phyloP scores from a whole-genome alignment of 306 rosid species.

The Cucurbita argyrosperma region DNA sequence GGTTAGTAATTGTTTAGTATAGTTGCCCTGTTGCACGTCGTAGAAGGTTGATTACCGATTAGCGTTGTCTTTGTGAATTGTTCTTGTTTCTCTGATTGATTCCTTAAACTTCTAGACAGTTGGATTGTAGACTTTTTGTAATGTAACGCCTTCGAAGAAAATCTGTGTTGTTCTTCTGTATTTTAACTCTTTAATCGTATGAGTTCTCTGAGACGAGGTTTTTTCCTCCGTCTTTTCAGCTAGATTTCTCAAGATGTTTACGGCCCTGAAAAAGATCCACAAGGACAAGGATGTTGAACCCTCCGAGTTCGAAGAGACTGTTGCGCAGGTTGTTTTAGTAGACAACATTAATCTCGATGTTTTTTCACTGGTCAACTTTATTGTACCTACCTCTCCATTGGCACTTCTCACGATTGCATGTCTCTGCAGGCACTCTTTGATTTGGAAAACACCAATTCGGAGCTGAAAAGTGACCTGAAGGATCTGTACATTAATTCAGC shows the following conservation, averaged over 20 bases:
- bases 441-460: slow-evolving; percentile 66
- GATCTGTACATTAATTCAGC: slow-evolving; percentile 60
- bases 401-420: neutral
- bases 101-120: neutral
- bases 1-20: neutral
- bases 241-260: slow-evolving; percentile 43
- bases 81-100: neutral
- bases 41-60: neutral
- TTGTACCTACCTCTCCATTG: neutral
- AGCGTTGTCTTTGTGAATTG: neutral
- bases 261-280: slow-evolving; percentile 56
- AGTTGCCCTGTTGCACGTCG: neutral
- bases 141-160: neutral
- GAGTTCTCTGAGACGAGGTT: neutral
- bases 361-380: neutral
- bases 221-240: neutral
- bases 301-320: slow-evolving; percentile 55
- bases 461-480: slow-evolving; percentile 59
- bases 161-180: neutral
- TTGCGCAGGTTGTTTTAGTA: slow-evolving; percentile 37
- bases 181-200: neutral
- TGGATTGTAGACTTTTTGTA: neutral
- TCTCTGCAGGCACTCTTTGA: slow-evolving; percentile 44
- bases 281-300: slow-evolving; percentile 58
- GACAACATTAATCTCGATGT: neutral